phyloP scores from a whole-genome alignment of 148 eudicot species.

The Cornus suecica region DNA sequence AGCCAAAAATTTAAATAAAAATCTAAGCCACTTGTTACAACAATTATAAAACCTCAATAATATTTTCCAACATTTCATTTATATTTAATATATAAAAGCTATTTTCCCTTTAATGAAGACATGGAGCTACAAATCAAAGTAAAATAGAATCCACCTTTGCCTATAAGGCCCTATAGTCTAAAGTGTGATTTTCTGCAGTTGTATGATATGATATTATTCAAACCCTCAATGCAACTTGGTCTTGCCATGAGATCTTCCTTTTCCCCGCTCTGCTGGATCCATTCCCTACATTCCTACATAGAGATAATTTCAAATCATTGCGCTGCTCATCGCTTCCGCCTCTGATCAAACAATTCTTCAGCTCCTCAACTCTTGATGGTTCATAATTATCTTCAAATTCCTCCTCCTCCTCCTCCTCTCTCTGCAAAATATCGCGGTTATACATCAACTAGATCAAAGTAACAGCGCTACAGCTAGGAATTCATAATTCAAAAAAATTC shows the following conservation, averaged over 20 bases:
- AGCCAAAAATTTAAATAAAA: neutral
- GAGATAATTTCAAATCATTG: constrained; percentile 36
- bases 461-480: neutral
- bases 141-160: neutral
- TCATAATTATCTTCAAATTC: constrained; percentile 25
- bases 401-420: constrained; percentile 44
- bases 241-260: constrained; percentile 62
- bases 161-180: neutral
- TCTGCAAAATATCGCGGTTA: constrained; percentile 19
- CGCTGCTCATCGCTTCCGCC: constrained; percentile 28
- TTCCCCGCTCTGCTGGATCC: constrained; percentile 37
- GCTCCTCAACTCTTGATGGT: constrained; percentile 19
- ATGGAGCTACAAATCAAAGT: neutral
- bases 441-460: neutral
- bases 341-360: constrained; percentile 14
- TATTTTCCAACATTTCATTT: neutral
- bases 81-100: constrained; percentile 4
- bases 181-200: neutral
- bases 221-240: constrained; percentile 47
- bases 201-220: constrained; percentile 18
- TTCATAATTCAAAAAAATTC: neutral
- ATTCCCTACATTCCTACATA: constrained; percentile 46
- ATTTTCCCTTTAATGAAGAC: constrained; percentile 1
- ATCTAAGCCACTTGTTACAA: no score
- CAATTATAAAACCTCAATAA: no score